phyloP scores from a whole-genome alignment of 1,139 yeast species.

The Hemisphaericaspora xylofermentans region DNA sequence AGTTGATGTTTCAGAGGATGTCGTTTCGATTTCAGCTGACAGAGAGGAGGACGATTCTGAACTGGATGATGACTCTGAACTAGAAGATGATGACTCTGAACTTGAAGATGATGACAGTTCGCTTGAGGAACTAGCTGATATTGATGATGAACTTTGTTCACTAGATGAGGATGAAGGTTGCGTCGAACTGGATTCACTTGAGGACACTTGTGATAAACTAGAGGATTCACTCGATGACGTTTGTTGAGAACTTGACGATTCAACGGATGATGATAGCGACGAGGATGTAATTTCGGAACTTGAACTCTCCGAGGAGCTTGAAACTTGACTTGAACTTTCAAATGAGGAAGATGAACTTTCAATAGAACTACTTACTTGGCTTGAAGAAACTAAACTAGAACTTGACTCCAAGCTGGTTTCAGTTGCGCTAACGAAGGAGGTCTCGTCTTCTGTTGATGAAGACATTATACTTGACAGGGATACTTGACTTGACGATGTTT shows the following conservation, averaged over 20 bases:
- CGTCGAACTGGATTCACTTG: no score
- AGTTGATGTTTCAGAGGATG: neutral
- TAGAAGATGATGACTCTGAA: slow-evolving; percentile 7
- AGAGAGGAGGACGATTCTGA: slow-evolving; percentile 8
- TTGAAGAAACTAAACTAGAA: neutral
- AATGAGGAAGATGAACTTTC: neutral
- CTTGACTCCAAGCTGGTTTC: neutral
- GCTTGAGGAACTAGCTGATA: neutral
- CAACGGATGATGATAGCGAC: neutral
- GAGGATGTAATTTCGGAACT: slow-evolving; percentile 1
- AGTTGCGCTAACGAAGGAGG: slow-evolving; percentile 5
- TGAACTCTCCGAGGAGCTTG: slow-evolving; percentile 5
- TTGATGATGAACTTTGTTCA: slow-evolving; percentile 1
- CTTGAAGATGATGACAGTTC: slow-evolving; percentile 3
- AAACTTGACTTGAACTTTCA: slow-evolving; percentile 1
- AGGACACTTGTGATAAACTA: no score
- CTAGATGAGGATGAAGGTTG: no score
- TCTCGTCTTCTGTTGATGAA: slow-evolving; percentile 2
- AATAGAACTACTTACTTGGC: slow-evolving; percentile 1
- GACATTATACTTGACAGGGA: slow-evolving; percentile 6
- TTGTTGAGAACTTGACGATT: no score
- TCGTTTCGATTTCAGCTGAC: slow-evolving; percentile 4
- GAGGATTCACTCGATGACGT: no score
- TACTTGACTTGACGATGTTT: slow-evolving; percentile 4
- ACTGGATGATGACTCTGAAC: slow-evolving; percentile 3